These are phyloP conservation scores for Trametopsis cervina DNA, from an alignment of 768 basidiomycete species.

Conservation along the genomic window DNA sequence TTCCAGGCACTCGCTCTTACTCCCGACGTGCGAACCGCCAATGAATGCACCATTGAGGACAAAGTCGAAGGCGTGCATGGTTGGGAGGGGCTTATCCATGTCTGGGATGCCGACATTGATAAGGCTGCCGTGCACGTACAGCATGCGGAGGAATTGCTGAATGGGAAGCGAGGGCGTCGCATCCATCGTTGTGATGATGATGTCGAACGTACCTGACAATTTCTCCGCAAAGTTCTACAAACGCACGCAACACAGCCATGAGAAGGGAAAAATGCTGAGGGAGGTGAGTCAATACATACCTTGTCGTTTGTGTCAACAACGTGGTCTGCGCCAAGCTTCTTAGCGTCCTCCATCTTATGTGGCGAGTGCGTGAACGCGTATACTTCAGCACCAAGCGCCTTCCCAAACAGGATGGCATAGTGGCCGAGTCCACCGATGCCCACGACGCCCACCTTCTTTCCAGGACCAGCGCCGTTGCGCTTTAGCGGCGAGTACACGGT, in stretches of 20 bases:
- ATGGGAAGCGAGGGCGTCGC: slow-evolving; percentile 18
- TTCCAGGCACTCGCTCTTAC: slow-evolving; percentile 47
- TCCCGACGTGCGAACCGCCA: slow-evolving; percentile 39
- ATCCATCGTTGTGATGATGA: slow-evolving; percentile 35
- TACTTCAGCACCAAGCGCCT: slow-evolving; percentile 51
- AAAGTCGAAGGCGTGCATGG: slow-evolving; percentile 25
- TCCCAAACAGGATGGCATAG: slow-evolving; percentile 35
- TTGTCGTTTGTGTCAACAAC: slow-evolving; percentile 40
- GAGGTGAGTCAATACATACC: no score
- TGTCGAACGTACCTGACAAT: slow-evolving; percentile 35
- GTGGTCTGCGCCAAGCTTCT: slow-evolving; percentile 48
- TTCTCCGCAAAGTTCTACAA: slow-evolving; percentile 31
- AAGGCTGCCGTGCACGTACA: slow-evolving; percentile 47
- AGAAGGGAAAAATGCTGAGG: no score
- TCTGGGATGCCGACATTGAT: slow-evolving; percentile 54
- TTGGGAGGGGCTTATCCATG: slow-evolving; percentile 31
- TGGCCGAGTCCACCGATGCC: slow-evolving; percentile 57
- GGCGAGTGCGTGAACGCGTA: slow-evolving; percentile 50
- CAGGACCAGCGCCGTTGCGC: slow-evolving; percentile 47
- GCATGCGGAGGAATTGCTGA: slow-evolving; percentile 32
- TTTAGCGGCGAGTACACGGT: slow-evolving; percentile 57
- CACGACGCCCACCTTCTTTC: slow-evolving; percentile 58
- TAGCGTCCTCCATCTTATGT: slow-evolving; percentile 47
- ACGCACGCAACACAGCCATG: no score
- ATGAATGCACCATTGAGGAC: slow-evolving; percentile 18